Evolutionary conservation across 306 rosid genomes (phyloP).

Genomic region (Prunus campanulata): DNA sequence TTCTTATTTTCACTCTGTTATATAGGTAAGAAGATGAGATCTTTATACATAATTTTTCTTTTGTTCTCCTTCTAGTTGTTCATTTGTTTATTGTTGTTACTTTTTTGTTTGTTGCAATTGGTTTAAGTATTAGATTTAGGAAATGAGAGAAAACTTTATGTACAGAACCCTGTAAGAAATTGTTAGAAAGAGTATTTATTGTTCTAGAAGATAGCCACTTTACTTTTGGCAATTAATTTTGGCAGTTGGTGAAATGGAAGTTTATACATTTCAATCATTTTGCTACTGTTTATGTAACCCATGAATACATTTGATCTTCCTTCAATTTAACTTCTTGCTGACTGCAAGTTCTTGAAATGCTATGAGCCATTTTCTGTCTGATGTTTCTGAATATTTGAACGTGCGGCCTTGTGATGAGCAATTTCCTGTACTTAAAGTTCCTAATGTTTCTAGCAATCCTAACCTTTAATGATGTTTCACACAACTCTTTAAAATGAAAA

Average conservation of each 20-base stretch:
- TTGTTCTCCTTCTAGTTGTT: background rate
- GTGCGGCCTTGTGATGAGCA: background rate
- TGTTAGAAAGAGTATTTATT: conserved; percentile 14
- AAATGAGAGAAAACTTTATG: conserved; percentile 21
- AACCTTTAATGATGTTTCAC: no score
- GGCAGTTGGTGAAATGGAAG: background rate
- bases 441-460: no score
- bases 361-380: background rate
- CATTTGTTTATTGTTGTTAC: background rate
- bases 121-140: conserved; percentile 20
- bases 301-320: background rate
- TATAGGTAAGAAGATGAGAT: conserved; percentile 40
- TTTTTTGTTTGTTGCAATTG: background rate
- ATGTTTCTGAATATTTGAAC: background rate
- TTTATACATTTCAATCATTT: background rate
- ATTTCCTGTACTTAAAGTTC: no score
- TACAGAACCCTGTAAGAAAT: conserved; percentile 19
- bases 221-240: background rate
- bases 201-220: background rate
- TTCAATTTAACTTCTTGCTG: background rate
- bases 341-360: background rate
- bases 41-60: conserved; percentile 21
- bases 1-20: conserved; percentile 10
- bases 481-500: no score
- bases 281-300: conserved; percentile 3